Evolutionary conservation across 2,329 filamentous ascomycete genomes (phyloP), one percentile per base, ranked within the genome.

Genomic region (Kalmusia sp.): DNA sequence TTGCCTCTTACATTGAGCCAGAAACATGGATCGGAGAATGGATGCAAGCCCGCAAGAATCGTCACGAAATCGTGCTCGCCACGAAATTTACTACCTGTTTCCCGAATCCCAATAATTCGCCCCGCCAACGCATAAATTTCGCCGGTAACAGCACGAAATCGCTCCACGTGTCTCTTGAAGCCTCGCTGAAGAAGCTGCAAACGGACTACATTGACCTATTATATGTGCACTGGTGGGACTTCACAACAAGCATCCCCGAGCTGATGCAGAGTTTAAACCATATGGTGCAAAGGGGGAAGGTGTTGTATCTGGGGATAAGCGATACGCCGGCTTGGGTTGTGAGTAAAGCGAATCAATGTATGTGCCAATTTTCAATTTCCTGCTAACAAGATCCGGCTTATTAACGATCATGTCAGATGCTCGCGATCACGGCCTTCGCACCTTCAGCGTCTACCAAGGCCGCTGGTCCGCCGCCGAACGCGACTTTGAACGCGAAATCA

Each of bases 361-460:
- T 55, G 74, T 58, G 1, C 12, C 22, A 11, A 22, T 6, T 25
- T 46, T 27, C 27, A n/a, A 35, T 44, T 28, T 14, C 19, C 14
- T 37, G 3, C 3, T 15, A 12, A 14, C 7, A 34, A 27, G 21
- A 14, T 19, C 14, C 5, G 22, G 21, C 33, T 34, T 15, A 31
- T 49, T 47, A 45, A 52, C 30, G 56, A 14, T n/a, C n/a, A 57
- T 2, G 39, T 33, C 45, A 73, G 76, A 92, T 65, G 90, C 90
- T 6, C 82, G 87, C 35, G 81, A 84, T 57, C 84, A 91, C 57
- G 87, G 87, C n/a, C 79, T 91, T 24, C 84, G 85, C 1, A 86
- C 83, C 33, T 92, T 92, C 75, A 82, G 79, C 30, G 83, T 90
- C 25, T 90, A 89, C 70, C 86, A 89, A 71, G 88, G 88, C 8